phyloP scores from a whole-genome alignment of 106 monocot species.

The Hemerocallis citrina region DNA sequence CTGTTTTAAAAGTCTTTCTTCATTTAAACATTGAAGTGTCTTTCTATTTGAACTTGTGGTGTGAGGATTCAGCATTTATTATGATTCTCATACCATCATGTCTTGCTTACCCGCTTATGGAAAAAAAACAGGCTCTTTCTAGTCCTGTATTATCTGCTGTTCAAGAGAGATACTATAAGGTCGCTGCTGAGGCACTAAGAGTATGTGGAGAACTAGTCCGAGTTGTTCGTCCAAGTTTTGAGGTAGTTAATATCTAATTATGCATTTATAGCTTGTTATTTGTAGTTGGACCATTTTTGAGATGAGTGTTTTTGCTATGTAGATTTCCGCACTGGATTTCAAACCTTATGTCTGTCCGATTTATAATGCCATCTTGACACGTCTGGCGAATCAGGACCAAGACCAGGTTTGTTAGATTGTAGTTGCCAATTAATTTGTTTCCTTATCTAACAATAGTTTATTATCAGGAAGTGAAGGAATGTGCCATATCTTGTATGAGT shows the following conservation, averaged over 20 bases:
- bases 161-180: slow-evolving; percentile 95
- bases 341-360: slow-evolving; percentile 76
- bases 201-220: slow-evolving; percentile 95
- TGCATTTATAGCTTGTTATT: background rate
- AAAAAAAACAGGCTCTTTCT: slow-evolving; percentile 52
- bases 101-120: background rate
- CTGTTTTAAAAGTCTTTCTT: too few relatives aligned
- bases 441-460: slow-evolving; percentile 7
- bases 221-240: slow-evolving; percentile 88
- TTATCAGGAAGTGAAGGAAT: slow-evolving; percentile 92
- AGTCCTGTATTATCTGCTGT: slow-evolving; percentile 78
- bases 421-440: background rate
- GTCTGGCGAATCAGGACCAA: slow-evolving; percentile 97
- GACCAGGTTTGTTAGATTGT: slow-evolving; percentile 65
- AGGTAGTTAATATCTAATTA: slow-evolving; percentile 36
- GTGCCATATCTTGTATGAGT: slow-evolving; percentile 98
- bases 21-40: too few relatives aligned
- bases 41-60: background rate
- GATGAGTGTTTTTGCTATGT: slow-evolving; percentile 16
- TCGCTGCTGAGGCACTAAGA: slow-evolving; percentile 93
- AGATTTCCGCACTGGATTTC: slow-evolving; percentile 63
- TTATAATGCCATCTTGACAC: slow-evolving; percentile 86
- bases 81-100: background rate
- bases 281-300: background rate
- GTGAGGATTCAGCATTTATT: background rate